These are phyloP conservation scores for Yamadazyma philogaea DNA, from an alignment of 805 yeast species.

Conservation along the genomic window DNA sequence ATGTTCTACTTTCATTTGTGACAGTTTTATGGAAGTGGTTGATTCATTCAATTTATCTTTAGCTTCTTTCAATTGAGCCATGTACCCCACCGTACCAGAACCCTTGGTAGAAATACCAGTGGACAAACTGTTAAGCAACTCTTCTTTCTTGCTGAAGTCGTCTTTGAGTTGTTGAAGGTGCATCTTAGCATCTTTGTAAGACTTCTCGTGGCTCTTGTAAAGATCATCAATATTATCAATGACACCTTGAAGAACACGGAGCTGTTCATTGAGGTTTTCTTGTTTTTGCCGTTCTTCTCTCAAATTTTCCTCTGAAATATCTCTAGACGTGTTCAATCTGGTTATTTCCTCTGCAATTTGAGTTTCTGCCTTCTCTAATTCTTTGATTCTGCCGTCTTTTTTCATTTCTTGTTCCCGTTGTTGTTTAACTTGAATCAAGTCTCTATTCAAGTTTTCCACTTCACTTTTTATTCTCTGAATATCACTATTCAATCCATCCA, in stretches of 20 bases:
- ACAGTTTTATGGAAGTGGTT: constrained; percentile 55
- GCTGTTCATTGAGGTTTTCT: constrained; percentile 27
- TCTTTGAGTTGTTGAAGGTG: constrained; percentile 45
- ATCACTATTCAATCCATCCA: constrained; percentile 40
- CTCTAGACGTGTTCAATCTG: constrained; percentile 61
- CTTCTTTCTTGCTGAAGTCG: constrained; percentile 61
- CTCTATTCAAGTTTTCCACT: constrained; percentile 56
- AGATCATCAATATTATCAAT: constrained; percentile 34
- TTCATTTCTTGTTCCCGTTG: constrained; percentile 56
- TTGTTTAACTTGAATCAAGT: constrained; percentile 50
- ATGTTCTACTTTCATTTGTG: constrained; percentile 56
- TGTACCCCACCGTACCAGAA: constrained; percentile 70
- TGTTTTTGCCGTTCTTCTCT: constrained; percentile 49
- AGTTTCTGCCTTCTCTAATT: constrained; percentile 56
- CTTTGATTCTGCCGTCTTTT: constrained; percentile 59
- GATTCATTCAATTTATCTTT: constrained; percentile 54
- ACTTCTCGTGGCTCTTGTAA: constrained; percentile 42
- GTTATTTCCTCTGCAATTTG: constrained; percentile 61
- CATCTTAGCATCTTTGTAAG: constrained; percentile 43
- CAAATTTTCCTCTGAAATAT: constrained; percentile 54
- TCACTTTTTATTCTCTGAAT: constrained; percentile 52
- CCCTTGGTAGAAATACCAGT: constrained; percentile 91
- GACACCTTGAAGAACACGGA: constrained; percentile 29
- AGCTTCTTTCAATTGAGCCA: constrained; percentile 63
- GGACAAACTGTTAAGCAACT: constrained; percentile 72